Conservation (phyloP, 2,329 filamentous ascomycete species). For the Fusarium solani-melongenae region DNA sequence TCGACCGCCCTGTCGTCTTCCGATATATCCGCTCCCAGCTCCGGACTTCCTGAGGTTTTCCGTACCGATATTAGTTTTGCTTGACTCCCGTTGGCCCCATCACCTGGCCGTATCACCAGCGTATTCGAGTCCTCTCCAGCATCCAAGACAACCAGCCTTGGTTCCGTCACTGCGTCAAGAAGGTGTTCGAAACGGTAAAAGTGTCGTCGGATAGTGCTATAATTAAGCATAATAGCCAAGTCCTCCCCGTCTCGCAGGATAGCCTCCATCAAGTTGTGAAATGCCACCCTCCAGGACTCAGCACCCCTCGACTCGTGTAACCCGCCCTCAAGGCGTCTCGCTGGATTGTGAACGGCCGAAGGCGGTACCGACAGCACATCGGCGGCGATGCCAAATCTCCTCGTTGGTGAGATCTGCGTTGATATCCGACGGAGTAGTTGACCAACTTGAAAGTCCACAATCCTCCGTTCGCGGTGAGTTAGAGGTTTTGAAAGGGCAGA, state of each 20-base stretch:
- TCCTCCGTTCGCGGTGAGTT: slow-evolving; percentile 47
- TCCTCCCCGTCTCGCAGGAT: slow-evolving; percentile 71
- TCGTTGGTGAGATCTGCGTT: slow-evolving; percentile 56
- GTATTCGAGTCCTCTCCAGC: slow-evolving; percentile 62
- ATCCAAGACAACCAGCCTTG: slow-evolving; percentile 67
- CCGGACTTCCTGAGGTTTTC: background rate
- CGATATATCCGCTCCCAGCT: background rate
- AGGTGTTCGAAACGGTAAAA: slow-evolving; percentile 60
- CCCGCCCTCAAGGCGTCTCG: slow-evolving; percentile 36
- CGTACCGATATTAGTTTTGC: slow-evolving; percentile 5
- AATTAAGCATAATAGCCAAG: slow-evolving; percentile 67
- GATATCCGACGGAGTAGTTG: slow-evolving; percentile 58
- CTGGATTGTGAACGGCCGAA: slow-evolving; percentile 19
- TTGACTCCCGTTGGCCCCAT: slow-evolving; percentile 3
- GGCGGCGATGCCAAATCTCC: slow-evolving; percentile 57
- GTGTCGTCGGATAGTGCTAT: slow-evolving; percentile 64
- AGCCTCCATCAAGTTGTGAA: slow-evolving; percentile 66
- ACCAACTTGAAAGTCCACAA: slow-evolving; percentile 60
- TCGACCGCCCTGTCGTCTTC: slow-evolving; percentile 5
- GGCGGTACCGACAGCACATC: slow-evolving; percentile 41
- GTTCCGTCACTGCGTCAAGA: slow-evolving; percentile 63
- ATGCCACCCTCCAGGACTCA: slow-evolving; percentile 66
- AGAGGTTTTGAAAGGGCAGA: slow-evolving; percentile 49
- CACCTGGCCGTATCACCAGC: slow-evolving; percentile 50
- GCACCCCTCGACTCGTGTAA: slow-evolving; percentile 39